Base-by-base conservation (phyloP, 2,329 filamentous ascomycete species). In the Penicillium thymicola region DNA sequence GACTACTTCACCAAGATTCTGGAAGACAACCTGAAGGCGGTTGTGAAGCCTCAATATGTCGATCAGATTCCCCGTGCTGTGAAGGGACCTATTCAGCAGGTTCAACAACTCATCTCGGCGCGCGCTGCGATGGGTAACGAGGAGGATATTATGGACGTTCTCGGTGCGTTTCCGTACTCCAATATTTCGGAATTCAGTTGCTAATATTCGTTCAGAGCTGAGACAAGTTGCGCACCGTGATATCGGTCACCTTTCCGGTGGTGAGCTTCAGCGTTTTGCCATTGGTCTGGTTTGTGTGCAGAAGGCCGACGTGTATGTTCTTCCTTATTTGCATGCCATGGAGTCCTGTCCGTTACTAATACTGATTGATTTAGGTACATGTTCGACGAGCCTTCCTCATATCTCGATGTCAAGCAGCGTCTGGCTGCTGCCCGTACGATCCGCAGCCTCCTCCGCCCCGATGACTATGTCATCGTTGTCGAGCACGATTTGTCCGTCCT, bases 361-460 rank as follows among this genome's bases (percentile, higher is more conserved):
- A 43, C 32, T 10, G 4, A 16, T 48, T 10, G 4, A n/a, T 48
- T 8, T 64, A 85, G 79, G 11, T 99, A 99, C 83, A 97, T 99
- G 94, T 99, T 99, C 70, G 94, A 99, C 76, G 94, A 99, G 81
- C 95, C 95, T 18, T 97, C 93, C 40, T 99, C 94, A 37, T 99
- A 97, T 77, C 85, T 99, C 57, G 95, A 99, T 89, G 94, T 99
- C 73, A 97, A 97, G 84, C 94, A 99, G 79, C 90, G 94, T 87
- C 81, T 99, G 65, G 89, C 89, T 66, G 94, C 95, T 61, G 93
- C 91, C 67, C 86, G 89, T 67, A 90, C 96, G 67, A 97, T 99
- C 69, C 92, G 94, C 65, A 92, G 90, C 62, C 86, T 99, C 48
- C 85, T 97, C 53, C 85, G 90, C 46, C 86, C 91, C 45, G 85